These are phyloP conservation scores for Pseudogymnoascus sp. DNA, from an alignment of 2,329 filamentous ascomycete genomes.

Conservation along the genomic window DNA sequence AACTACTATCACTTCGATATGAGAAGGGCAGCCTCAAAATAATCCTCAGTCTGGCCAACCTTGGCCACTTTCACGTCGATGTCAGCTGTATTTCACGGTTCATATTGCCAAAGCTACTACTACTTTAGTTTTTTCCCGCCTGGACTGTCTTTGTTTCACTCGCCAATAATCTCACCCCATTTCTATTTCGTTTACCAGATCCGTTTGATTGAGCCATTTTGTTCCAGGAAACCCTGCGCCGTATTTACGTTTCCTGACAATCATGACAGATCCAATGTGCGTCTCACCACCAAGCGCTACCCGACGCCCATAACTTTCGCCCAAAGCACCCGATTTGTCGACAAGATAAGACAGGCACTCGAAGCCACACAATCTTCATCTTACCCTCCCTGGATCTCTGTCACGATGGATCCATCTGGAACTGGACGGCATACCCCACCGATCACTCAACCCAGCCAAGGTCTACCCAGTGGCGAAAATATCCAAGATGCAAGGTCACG, in stretches of 20 bases:
- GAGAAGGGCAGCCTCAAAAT: not conserved
- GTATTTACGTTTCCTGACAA: not conserved
- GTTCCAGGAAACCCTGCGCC: not conserved
- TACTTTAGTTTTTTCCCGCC: too few relatives aligned
- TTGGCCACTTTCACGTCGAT: not conserved
- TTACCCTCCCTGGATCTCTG: not conserved
- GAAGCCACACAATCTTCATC: not conserved
- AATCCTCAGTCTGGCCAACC: not conserved
- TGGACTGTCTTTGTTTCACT: not conserved
- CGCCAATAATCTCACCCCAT: not conserved
- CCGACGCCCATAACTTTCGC: not conserved
- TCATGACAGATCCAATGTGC: not conserved
- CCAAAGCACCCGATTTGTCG: not conserved
- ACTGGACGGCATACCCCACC: not conserved
- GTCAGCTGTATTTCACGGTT: not conserved
- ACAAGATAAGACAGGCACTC: not conserved
- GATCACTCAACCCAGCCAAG: not conserved
- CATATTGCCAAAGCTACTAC: not conserved
- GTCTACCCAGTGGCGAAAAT: not conserved
- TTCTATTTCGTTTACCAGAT: not conserved
- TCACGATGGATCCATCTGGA: not conserved
- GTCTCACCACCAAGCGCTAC: not conserved
- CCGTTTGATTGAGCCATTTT: not conserved
- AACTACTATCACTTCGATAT: not conserved
- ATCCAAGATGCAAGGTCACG: not conserved